These are phyloP conservation scores for Metschnikowia lochheadii DNA, from an alignment of 805 yeast genomes.

Conservation along the genomic window DNA sequence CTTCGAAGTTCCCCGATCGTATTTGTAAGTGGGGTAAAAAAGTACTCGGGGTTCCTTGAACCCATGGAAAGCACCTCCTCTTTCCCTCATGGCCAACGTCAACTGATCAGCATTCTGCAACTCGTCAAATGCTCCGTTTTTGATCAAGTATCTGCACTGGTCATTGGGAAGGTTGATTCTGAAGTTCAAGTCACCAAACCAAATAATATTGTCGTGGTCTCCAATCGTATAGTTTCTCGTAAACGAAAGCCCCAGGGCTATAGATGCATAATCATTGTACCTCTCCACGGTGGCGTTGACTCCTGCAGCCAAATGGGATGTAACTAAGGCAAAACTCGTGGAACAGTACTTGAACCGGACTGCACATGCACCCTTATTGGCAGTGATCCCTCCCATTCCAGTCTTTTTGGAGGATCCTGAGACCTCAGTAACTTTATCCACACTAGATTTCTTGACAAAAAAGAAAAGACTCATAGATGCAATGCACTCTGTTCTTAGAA, in stretches of 20 bases:
- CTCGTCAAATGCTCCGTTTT: slow-evolving; percentile 39
- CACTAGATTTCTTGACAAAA: slow-evolving; percentile 49
- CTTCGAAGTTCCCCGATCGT: slow-evolving; percentile 72
- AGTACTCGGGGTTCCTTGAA: slow-evolving; percentile 73
- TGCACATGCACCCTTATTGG: slow-evolving; percentile 95
- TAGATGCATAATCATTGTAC: slow-evolving; percentile 74
- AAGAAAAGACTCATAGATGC: slow-evolving; percentile 63
- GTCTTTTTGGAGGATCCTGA: slow-evolving; percentile 95
- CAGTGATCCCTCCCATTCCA: slow-evolving; percentile 95
- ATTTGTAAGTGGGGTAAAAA: slow-evolving; percentile 90
- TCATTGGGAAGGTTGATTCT: slow-evolving; percentile 71
- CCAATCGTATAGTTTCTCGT: slow-evolving; percentile 69
- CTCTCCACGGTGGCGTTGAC: slow-evolving; percentile 76
- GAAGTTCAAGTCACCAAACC: slow-evolving; percentile 96
- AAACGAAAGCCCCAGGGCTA: slow-evolving; percentile 72
- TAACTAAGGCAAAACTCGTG: slow-evolving; percentile 73
- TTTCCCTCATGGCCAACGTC: slow-evolving; percentile 59
- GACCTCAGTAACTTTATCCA: slow-evolving; percentile 61
- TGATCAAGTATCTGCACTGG: slow-evolving; percentile 58
- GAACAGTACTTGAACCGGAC: slow-evolving; percentile 80
- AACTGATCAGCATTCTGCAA: slow-evolving; percentile 76
- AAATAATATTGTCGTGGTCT: slow-evolving; percentile 82
- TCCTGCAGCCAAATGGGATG: slow-evolving; percentile 95
- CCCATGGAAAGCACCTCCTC: slow-evolving; percentile 58
- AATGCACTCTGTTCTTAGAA: slow-evolving; percentile 72